Percentiles rank a stretch among this genome's conserved stretches.
These are phyloP conservation scores for Kurtzmaniella natalensis DNA, from an alignment of 1,139 yeast species.

Conservation along the genomic window DNA sequence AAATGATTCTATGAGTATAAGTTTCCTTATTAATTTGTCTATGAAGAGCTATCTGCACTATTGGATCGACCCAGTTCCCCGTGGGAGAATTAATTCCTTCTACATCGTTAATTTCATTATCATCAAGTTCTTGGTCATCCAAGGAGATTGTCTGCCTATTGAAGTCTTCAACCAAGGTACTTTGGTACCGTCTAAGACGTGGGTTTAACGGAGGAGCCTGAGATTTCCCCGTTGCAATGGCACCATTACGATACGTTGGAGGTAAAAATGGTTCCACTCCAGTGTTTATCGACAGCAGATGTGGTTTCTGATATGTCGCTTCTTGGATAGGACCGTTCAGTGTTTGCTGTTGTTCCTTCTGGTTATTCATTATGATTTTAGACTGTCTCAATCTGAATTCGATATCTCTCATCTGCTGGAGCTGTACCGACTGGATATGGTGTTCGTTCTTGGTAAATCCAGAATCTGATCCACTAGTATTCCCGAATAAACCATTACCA, in stretches of 20 bases:
- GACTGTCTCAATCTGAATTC: constrained; percentile 18
- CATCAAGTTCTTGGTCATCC: constrained; percentile 11
- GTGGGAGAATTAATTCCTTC: constrained; percentile 17
- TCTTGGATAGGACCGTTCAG: constrained; percentile 10
- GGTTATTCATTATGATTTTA: constrained; percentile 12
- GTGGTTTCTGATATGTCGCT: constrained; percentile 35
- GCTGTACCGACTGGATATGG: constrained; percentile 1
- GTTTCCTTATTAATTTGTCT: constrained; percentile 33
- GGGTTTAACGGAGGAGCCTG: neutral
- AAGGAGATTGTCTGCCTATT: neutral
- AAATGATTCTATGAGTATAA: constrained; percentile 19
- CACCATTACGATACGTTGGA: constrained; percentile 14
- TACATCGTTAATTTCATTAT: constrained; percentile 8
- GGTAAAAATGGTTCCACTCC: constrained; percentile 31
- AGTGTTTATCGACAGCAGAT: constrained; percentile 23
- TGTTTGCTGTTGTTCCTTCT: constrained; percentile 8
- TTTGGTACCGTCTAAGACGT: neutral
- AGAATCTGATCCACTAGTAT: neutral
- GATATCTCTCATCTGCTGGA: constrained; percentile 16
- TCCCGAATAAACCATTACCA: too few species aligned
- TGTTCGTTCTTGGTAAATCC: neutral
- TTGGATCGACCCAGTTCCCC: constrained; percentile 42
- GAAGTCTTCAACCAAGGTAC: neutral
- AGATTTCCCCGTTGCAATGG: neutral
- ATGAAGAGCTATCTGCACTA: constrained; percentile 30